Percentiles rank a stretch among this genome's conserved stretches.
phyloP scores from a whole-genome alignment of 495 filamentous ascomycete species.

The Extremus antarcticus region DNA sequence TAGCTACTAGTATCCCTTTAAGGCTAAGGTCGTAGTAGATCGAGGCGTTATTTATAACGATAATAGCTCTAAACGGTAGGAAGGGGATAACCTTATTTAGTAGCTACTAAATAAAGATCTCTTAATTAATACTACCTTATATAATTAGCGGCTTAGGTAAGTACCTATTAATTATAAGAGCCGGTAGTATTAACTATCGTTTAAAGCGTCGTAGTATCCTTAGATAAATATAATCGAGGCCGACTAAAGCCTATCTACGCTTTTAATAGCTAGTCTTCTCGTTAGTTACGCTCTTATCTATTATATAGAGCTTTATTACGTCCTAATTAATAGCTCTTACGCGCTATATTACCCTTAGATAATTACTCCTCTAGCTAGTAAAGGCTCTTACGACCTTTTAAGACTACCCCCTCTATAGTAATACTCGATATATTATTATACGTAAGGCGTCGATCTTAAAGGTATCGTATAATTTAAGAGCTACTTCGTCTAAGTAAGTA shows the following conservation, averaged over 20 bases:
- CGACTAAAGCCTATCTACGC: too few species aligned
- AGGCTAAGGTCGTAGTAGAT: background rate
- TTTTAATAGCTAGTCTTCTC: too few species aligned
- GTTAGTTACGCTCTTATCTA: too few species aligned
- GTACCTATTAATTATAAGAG: background rate
- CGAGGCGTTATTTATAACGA: background rate
- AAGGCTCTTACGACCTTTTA: background rate
- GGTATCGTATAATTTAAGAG: background rate
- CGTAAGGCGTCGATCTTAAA: background rate
- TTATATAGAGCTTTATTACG: background rate
- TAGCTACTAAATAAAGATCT: background rate
- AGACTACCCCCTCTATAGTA: background rate
- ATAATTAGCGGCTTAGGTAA: background rate
- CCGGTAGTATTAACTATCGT: background rate
- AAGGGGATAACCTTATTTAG: background rate
- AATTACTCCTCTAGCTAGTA: background rate
- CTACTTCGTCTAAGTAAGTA: background rate
- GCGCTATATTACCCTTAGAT: background rate
- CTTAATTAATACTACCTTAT: background rate
- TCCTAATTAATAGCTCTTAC: background rate
- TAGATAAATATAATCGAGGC: background rate
- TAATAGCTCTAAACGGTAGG: background rate
- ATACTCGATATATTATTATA: background rate
- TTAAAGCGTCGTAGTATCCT: background rate
- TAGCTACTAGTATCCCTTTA: background rate